Evolutionary conservation across 495 filamentous ascomycete species (phyloP), one percentile per base, ranked within the genome.

Genomic region (Chlorociboria aeruginascens): DNA sequence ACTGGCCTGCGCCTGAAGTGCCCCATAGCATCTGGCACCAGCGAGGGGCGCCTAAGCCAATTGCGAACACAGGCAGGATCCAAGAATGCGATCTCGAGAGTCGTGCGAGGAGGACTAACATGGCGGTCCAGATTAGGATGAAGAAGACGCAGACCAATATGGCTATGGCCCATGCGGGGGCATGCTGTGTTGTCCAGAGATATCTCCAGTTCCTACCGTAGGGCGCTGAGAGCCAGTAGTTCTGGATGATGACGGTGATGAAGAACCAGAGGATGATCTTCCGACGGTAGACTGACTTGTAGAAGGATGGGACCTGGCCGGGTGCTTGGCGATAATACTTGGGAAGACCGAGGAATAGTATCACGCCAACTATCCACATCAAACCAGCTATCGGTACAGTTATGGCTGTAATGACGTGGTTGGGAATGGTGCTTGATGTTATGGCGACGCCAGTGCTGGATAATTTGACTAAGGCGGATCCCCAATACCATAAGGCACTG

Each of bases 11-110:
- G 32, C 69, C 69, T 0, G 70, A 75, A 0, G 69, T 72, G 12
- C 65, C 70, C 80, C 80, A 84, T 49, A 81, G 71, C 60, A 78
- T 78, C 61, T 83, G 80, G 28, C 69, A 70, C 79, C 80, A 84
- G 38, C 78, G 66, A 0, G 80, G 80, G 1, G 76, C 73, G 16
- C 74, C 72, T 11, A 84, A 69, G 33, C 77, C 77, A 47, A 82
- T 69, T 31, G 79, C 79, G 55, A 82, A 82, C 53, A 83, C 73
- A 37, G 80, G 79, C 20, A 83, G 56, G 54, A 82, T 69, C 80
- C 80, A 83, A 4, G 66, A 68, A 61, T 83, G 79, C 30, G 66
- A 63, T 46, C 69, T 72, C 10, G 70, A 71, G 2, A 76, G 59
- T 48, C 58, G 49, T 7, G 69, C 59, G 51, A 82, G 78, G 43